Base-by-base conservation (phyloP, 73 alveolate species). In the Blepharisma stoltei region DNA sequence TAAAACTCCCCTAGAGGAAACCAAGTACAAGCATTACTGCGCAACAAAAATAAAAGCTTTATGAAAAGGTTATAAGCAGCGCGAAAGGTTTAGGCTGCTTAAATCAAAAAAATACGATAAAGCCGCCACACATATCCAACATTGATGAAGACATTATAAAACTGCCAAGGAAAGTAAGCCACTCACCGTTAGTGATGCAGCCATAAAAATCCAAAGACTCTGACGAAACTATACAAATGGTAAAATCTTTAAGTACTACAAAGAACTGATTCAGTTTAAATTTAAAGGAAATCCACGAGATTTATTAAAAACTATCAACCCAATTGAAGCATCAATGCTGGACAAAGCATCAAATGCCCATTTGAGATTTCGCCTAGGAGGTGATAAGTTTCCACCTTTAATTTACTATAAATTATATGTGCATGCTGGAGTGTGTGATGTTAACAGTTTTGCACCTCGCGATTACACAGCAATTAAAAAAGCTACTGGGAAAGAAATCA, bases 361-460 rank as follows among this genome's bases (percentile, higher is more conserved):
- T 70, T 54, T 93, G 7, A 45, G 98, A 44, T 93, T 93, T 78
- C 88, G 98, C 85, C 85, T 93, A 8, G 98, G 98, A 48, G 82
- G 82, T 14, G n/a, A 84, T 91, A 83, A 91, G 67, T 93, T 93
- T 69, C 98, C 98, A 44, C 98, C 98, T 6, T 65, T 85, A 71
- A 91, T 93, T 75, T 93, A 93, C 76, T 93, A 91, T 67, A 93
- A 93, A 84, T 91, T 93, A 41, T 93, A 87, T 77, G 82, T 91
- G n/a, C 98, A 93, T 78, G 96, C 95, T 7, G 86, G 93, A 7
- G 41, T 90, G 11, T 86, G 81, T 43, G 98, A 93, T 83, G 77
- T 93, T 7, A 91, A 91, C 37, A 85, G 95, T 6, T 93, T 91
- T 77, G 98, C 98, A 3, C 98, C 98, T 4, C 69, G 98, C 48